Evolutionary conservation across 2,329 filamentous ascomycete species (phyloP), one percentile per base, ranked within the genome.

Genomic region (Trichoderma harzianum): DNA sequence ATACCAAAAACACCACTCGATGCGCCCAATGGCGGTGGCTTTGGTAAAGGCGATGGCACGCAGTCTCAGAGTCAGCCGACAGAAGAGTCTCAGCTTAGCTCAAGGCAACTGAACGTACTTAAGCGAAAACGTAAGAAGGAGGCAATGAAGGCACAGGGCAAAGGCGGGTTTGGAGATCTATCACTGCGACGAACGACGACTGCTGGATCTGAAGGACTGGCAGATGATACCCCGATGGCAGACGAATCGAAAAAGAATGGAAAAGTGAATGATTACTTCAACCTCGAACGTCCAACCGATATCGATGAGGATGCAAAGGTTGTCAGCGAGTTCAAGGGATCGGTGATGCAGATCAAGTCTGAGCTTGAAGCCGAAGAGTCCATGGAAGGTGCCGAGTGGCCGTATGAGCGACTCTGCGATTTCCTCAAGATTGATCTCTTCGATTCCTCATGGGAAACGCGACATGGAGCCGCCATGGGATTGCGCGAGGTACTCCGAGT

Each of bases 391-490:
- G 86, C 88, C 3, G 93, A 97, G 79, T 99, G 96, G 96, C 96
- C 96, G 0, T 98, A 93, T 77, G 95, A 98, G 78, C 90, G 94
- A 68, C 89, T 99, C 43, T 98, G 94, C 80, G 96, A 98, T 73
- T 96, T 98, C 77, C 88, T 99, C 72, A 95, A 93, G 77, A 87
- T 98, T 39, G 96, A 99, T 79, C 86, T 99, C 1, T 98, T 99
- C 76, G 95, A 99, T 78, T 86, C 92, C 3, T 91, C 92, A 62
- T 99, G 96, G 97, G 96, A 99, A 81, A 94, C 95, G 8, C 92
- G 96, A 18, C 96, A 99, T 80, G 96, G 96, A 77, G 96, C 97
- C 70, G 95, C 96, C 16, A 96, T 99, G 91, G 96, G 94, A 12
- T 85, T 99, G 47, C 90, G 96, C 78, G 96, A 99, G 81, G 90